Conservation (phyloP, 2,329 filamentous ascomycete genomes). For the Amauroascus niger region DNA sequence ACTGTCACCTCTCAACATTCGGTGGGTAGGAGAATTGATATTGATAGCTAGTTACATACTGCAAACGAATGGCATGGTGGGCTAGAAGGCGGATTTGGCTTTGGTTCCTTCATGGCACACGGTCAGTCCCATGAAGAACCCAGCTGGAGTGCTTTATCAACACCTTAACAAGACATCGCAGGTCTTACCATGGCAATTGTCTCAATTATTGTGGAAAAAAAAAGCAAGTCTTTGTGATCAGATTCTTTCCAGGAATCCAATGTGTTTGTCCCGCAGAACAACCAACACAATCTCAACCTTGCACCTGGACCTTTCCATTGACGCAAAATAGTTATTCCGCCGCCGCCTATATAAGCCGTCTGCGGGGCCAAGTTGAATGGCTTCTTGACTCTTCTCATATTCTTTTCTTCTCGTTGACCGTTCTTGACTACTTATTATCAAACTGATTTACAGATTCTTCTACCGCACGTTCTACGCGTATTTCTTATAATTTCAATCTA, state of each 20-base stretch:
- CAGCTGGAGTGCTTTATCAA: not conserved
- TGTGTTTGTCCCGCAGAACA: not conserved
- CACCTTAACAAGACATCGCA: not conserved
- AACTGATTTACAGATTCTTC: not conserved
- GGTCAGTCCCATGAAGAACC: not conserved
- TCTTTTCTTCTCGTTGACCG: not conserved
- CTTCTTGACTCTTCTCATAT: not conserved
- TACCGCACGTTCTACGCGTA: too few relatives aligned
- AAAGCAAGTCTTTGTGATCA: not conserved
- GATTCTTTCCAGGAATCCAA: not conserved
- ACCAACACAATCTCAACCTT: too few relatives aligned
- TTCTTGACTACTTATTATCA: not conserved
- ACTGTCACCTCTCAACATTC: not conserved
- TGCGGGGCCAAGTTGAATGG: constrained; percentile 1
- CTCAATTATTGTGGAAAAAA: not conserved
- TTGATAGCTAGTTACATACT: constrained; percentile 44
- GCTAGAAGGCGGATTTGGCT: constrained; percentile 37
- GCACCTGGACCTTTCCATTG: not conserved
- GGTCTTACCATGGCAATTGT: constrained; percentile 2
- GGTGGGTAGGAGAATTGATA: not conserved
- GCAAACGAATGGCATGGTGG: constrained; percentile 80
- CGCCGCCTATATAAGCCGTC: constrained; percentile 2
- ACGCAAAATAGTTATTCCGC: constrained; percentile 6
- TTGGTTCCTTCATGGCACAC: not conserved
- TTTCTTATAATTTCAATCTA: constrained; percentile 17